These are phyloP conservation scores for Vigna mungo DNA, from an alignment of 306 rosid species.

Conservation along the genomic window DNA sequence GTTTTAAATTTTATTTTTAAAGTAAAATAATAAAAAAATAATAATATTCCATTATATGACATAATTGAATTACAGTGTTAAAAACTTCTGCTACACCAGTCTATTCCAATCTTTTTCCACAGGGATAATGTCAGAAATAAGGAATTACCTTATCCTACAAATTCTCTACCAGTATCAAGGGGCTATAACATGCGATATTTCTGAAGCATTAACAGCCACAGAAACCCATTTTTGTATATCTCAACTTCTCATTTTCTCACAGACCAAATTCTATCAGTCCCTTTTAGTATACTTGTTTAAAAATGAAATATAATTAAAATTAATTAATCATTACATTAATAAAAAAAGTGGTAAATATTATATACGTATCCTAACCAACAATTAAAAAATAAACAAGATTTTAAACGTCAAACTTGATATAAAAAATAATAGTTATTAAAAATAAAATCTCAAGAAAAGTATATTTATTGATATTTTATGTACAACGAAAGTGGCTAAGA, in stretches of 20 bases:
- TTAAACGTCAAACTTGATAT: too few relatives aligned
- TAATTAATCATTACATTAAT: too few relatives aligned
- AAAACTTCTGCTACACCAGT: background rate
- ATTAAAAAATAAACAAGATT: too few relatives aligned
- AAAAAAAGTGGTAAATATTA: too few relatives aligned
- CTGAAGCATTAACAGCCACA: background rate
- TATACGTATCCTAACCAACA: too few relatives aligned
- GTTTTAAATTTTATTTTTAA: background rate
- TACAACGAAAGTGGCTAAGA: too few relatives aligned
- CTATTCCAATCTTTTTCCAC: background rate
- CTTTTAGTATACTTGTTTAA: background rate
- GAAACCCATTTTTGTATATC: background rate
- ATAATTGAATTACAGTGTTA: background rate
- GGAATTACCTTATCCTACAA: background rate
- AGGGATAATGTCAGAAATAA: background rate
- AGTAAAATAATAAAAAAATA: background rate
- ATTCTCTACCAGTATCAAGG: background rate
- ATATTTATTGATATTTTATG: too few relatives aligned
- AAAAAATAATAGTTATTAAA: too few relatives aligned
- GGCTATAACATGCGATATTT: background rate
- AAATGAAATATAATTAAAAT: too few relatives aligned
- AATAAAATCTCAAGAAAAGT: too few relatives aligned
- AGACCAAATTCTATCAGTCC: background rate
- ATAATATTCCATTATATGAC: background rate
- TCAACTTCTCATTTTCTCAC: background rate